These are phyloP conservation scores for Thielaviopsis euricoi DNA, from an alignment of 2,329 filamentous ascomycete species.

Conservation along the genomic window DNA sequence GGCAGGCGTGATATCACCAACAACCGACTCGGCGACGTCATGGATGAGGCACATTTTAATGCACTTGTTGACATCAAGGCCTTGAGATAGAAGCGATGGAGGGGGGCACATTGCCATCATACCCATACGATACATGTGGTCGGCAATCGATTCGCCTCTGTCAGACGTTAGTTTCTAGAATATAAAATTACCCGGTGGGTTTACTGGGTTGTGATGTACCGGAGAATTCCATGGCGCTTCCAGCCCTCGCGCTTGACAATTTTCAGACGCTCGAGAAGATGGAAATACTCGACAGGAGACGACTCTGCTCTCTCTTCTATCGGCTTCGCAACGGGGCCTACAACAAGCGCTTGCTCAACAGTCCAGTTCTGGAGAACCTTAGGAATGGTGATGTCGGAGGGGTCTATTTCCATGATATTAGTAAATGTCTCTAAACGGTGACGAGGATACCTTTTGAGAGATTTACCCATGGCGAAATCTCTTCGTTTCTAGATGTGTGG, in stretches of 20 bases:
- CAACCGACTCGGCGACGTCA: conserved; percentile 91
- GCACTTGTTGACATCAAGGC: conserved; percentile 65
- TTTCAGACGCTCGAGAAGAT: conserved; percentile 85
- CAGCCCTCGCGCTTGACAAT: conserved; percentile 93
- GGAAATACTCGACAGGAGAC: conserved; percentile 71
- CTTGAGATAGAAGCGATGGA: conserved; percentile 43
- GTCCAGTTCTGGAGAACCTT: conserved; percentile 15
- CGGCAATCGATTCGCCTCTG: conserved; percentile 77
- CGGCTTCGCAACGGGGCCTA: conserved; percentile 18
- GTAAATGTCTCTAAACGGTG: not conserved
- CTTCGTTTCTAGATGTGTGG: not conserved
- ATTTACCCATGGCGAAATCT: not conserved
- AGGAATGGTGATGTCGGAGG: conserved; percentile 15
- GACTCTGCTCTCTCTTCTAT: conserved; percentile 46
- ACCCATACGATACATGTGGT: conserved; percentile 99
- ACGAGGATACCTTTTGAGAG: not conserved
- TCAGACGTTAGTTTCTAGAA: not conserved
- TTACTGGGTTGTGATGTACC: conserved; percentile 21
- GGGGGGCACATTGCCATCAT: conserved; percentile 89
- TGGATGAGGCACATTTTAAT: conserved; percentile 92
- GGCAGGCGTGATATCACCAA: conserved; percentile 94
- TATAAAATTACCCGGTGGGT: not conserved
- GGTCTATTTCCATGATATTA: conserved; percentile 12
- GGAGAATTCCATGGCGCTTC: conserved; percentile 65
- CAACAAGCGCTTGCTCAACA: conserved; percentile 14